Evolutionary conservation across 164 flowering plant species (phyloP), one percentile per base, ranked within the genome.

Genomic region (Umbilicus rupestris): DNA sequence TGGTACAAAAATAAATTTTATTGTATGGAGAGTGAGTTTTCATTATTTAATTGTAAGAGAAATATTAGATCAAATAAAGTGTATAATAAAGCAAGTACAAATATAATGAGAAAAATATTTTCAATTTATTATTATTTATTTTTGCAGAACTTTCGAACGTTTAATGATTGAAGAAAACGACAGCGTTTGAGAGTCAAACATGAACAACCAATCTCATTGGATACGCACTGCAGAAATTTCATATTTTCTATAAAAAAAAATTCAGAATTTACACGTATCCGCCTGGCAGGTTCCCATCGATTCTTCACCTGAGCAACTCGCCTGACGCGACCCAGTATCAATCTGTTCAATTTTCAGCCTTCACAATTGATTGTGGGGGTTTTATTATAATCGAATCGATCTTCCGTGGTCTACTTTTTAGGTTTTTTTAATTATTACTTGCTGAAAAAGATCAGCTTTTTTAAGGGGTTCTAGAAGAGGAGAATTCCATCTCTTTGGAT

Each of bases 401-500:
- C 39, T 12, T 62, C 24, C 50, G 10, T 1, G 19, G 42, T 42
- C 46, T 33, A 39, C 44, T 60, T 5, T 70, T 31, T 42, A 19
- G 22, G 55, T 42, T 22, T 35, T 49, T 42, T 45, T 12, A 19
- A 5, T 35, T 7, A 35, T 35, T 35, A 35, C 37, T 35, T 35
- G 0, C 2, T 19, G 17, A 3, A 63, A 59, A 22, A 41, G 44
- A 41, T 19, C 33, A 62, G 28, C 6, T 16, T 17, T 3, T 42
- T 42, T 47, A 22, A n/a, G 29, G 28, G 58, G 29, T 47, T 41
- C 31, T 46, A 50, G 62, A 39, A 50, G 49, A 39, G 20, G 59
- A 28, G 11, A 49, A 50, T 33, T 47, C 70, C 31, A 24, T 68
- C 39, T 33, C 46, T 59, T 73, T 64, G 67, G 50, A 71, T 68